Base-by-base conservation (phyloP, 1,139 yeast species). In the Blastobotrys persicus region DNA sequence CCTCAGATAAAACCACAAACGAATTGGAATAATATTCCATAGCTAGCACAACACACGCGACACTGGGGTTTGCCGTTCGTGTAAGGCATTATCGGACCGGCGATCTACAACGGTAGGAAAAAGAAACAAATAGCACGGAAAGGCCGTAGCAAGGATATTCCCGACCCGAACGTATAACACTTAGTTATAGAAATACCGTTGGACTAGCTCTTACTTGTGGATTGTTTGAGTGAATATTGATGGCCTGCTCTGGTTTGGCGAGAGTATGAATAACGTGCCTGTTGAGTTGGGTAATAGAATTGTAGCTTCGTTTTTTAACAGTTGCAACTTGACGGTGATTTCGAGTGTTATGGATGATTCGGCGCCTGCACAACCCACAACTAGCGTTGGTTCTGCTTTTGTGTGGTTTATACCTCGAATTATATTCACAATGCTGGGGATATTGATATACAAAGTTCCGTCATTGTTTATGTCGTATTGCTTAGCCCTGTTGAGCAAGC, bases 401-500 rank as follows among this genome's bases (percentile, higher is more conserved):
- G 45, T 49, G 14, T 48, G 52, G 49, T 38, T 52, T 14, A 19
- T 55, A n/a, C 49, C 53, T 3, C 41, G 48, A 37, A 32, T 56
- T 42, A 28, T 53, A 19, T 40, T 46, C 17, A 45, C 44, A 37
- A 35, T 52, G 12, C 40, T 53, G 12, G 44, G 49, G 16, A 39
- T 47, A 17, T 37, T 53, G 9, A 40, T 53, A 14, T 54, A 53
- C 35, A 53, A 46, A 14, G 26, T 59, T 1, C 58, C 59, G 6
- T 46, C 57, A 12, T 42, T 43, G 11, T 28, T 58, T n/a, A 48
- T 54, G 32, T 38, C 55, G 13, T 53, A 46, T 28, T 48, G 51
- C 31, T 46, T 57, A 4, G 50, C 56, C 1, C 39, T 59, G 23
- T 40, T 59, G 20, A 55, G 64, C 18, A 45, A 48, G 33, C 59